Evolutionary conservation across 345 rosid genomes (phyloP).

Genomic region (Capsella bursapastoris): DNA sequence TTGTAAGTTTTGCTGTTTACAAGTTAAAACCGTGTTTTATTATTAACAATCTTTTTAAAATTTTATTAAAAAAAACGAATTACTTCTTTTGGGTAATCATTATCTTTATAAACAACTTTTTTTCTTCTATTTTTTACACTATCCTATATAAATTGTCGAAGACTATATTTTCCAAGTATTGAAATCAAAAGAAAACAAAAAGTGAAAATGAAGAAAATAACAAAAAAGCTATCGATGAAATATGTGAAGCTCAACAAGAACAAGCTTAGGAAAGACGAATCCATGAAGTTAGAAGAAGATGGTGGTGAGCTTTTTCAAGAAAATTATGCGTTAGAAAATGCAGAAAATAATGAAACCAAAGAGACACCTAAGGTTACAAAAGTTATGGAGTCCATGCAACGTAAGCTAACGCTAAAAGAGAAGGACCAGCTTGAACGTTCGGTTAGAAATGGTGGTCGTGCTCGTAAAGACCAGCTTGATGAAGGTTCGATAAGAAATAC

Average conservation of each 20-base stretch:
- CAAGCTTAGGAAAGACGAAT: constrained; percentile 33
- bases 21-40: constrained; percentile 39
- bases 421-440: constrained; percentile 22
- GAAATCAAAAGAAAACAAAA: not conserved
- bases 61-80: constrained; percentile 21
- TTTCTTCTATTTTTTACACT: constrained; percentile 13
- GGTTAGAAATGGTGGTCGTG: constrained; percentile 26
- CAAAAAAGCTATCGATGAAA: constrained; percentile 40
- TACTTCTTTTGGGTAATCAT: constrained; percentile 34
- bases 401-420: constrained; percentile 40
- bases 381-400: constrained; percentile 44
- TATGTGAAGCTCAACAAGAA: constrained; percentile 41
- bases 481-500: constrained; percentile 27
- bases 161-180: not conserved
- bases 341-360: constrained; percentile 13
- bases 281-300: constrained; percentile 34
- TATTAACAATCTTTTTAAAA: not conserved
- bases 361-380: constrained; percentile 38
- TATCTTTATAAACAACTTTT: constrained; percentile 32
- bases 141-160: constrained; percentile 19
- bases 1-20: constrained; percentile 29
- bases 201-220: constrained; percentile 41
- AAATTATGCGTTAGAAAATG: constrained; percentile 5
- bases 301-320: constrained; percentile 20
- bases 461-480: constrained; percentile 25